Evolutionary conservation across 345 rosid species (phyloP), one percentile per base, ranked within the genome.

Genomic region (Erucastrum elatum): DNA sequence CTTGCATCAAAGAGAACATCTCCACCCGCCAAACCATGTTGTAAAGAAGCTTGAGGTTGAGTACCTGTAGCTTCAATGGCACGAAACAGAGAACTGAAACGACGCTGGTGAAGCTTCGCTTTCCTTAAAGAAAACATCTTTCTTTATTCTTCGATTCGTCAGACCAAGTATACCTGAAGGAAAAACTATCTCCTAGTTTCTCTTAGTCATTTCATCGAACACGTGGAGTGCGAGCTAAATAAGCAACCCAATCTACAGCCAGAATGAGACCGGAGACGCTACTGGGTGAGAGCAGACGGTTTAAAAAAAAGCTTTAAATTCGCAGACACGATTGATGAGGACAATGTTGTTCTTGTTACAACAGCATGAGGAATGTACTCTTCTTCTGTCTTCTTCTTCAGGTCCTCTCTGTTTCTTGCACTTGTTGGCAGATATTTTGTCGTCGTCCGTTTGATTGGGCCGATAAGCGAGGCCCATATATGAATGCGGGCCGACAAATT

Each of bases 141-240:
- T 6, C 0, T 6, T n/a, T 3, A 31, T 41, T 21, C 72, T 70
- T 30, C 53, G 53, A 4, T 26, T 74, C 35, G 37, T 68, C 3
- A 17, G 0, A 25, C 2, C 21, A 62, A 37, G 60, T 17, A 46
- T 1, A 33, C 25, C 8, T 9, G 56, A 16, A 16, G 62, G 60
- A 72, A 72, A 34, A 72, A 34, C 37, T 17, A 62, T 55, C 55
- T 49, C 4, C 66, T 12, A 33, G 64, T 7, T 79, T 80, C 68
- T 26, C 0, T 70, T 58, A 58, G 83, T 6, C 37, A 75, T 75
- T 70, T 44, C 83, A 2, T 75, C 80, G 80, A 80, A 26, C 83
- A 70, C 0, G 10, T 80, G 21, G 80, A 2, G 64, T 9, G 78
- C 49, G 1, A 68, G 2, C 4, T 8, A 29, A 62, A 25, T n/a